Evolutionary conservation across 768 basidiomycete genomes (phyloP), one percentile per base, ranked within the genome.

Genomic region (Hypholoma sublateritium): DNA sequence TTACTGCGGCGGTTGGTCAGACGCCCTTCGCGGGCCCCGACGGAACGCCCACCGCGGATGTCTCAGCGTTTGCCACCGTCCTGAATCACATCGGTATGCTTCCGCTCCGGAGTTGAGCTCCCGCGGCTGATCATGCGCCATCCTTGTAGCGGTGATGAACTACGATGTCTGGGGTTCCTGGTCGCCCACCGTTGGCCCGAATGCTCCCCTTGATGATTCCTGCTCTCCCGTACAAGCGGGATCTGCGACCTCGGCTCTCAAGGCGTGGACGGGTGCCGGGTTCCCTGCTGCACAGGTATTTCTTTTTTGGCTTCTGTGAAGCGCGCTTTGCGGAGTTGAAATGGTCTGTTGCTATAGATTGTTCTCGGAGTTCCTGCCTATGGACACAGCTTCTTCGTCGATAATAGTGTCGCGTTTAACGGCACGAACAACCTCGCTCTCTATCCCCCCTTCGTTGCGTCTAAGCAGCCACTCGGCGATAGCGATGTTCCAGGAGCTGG

Each of bases 321-420:
- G n/a, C 19, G 34, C 17, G 14, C 36, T 7, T 41, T 19, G 24
- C 28, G 13, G 34, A 45, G 32, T 8, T 12, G 17, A 19, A 12
- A 19, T 11, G 37, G 24, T 34, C 22, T 22, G 5, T 45, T 22
- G 32, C 46, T 34, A 34, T 48, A 79, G 75, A 86, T 95, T 55
- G 83, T 89, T n/a, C 83, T 97, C 37, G 95, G 91, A 41, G 83
- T 97, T 0, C 80, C 93, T 1, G 74, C 87, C 13, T 96, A 92
- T 69, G 91, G 90, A 1, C 93, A 93, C 71, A 83, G 89, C 50
- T 94, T 79, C 80, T 62, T 62, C 32, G 88, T 91, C 24, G 42
- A 63, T 12, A 63, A 62, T 12, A 62, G 59, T 6, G 65, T 68
- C 22, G 87, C 88, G 0, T 55, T 82, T 51, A 56, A 63, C 8